These are phyloP conservation scores for Camellia granthamiana DNA, from an alignment of 148 eudicot genomes.

Conservation along the genomic window DNA sequence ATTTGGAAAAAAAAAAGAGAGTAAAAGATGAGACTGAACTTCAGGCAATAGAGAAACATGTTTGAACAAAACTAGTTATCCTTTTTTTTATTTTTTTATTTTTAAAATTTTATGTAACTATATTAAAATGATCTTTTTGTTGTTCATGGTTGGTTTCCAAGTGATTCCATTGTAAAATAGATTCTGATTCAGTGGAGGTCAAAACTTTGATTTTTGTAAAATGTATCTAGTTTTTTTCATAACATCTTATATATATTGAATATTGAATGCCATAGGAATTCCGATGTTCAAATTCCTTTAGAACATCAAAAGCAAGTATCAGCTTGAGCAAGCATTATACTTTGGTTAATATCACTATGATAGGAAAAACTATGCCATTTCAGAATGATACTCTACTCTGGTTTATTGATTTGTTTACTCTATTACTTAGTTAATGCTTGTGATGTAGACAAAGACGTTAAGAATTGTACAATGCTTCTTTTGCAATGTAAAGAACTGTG, in stretches of 20 bases:
- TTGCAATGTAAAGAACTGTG: background rate
- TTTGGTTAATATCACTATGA: background rate
- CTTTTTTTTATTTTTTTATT: too few species aligned
- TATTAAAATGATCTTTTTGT: background rate
- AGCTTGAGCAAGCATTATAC: background rate
- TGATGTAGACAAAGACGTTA: background rate
- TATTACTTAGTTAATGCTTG: background rate
- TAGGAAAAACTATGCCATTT: background rate
- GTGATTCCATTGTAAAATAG: background rate
- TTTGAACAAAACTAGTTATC: background rate
- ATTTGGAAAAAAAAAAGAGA: background rate
- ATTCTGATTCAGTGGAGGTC: background rate
- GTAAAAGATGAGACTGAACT: background rate
- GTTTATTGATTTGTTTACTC: background rate
- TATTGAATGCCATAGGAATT: background rate
- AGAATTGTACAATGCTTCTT: background rate
- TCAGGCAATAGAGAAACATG: background rate
- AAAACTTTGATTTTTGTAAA: background rate
- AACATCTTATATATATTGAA: background rate
- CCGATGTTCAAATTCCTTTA: background rate
- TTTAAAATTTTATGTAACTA: background rate
- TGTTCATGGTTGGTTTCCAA: background rate
- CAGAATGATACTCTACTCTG: background rate
- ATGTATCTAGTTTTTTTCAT: background rate
- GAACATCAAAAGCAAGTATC: background rate